Evolutionary conservation across 2,329 filamentous ascomycete species (phyloP), one percentile per base, ranked within the genome.

Genomic region (Calonectria pteridis): DNA sequence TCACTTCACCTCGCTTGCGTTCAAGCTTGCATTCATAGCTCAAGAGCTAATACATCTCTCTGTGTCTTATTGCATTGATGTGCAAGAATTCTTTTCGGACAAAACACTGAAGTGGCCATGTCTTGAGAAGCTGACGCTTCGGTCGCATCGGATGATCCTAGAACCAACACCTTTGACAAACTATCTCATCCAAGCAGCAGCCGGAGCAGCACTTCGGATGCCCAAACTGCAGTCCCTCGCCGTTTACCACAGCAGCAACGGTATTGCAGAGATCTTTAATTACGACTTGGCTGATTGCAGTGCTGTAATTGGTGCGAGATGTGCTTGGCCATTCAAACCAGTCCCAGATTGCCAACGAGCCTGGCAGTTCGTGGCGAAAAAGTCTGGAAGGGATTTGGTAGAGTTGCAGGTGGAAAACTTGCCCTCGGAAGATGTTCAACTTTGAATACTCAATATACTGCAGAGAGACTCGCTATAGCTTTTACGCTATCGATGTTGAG

Each of bases 11-110:
- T 58, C 51, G 6, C 29, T 58, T 13, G 51, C 51, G 9, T 35
- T 33, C 1, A 58, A 29, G 20, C 51, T 58, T 35, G 18, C 51
- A 33, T 10, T 35, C 51, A 9, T 58, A 18, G 18, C 51, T 9
- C 29, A 58, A 23, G n/a, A 58, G 23, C 51, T 73, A 20, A 35
- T 28, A 6, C 51, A 53, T 55, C 31, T 71, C 13, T 70, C 62
- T 26, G 26, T 67, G 20, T 37, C 40, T 2, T 67, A 71, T 49
- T 29, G 67, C 23, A 62, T 71, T 26, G 62, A 73, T 9, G 43
- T 37, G 5, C 46, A 53, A 20, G 62, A 23, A 31, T 73, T 73
- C 46, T 67, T 73, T n/a, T 26, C 18, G 26, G n/a, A 28, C 20
- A 49, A 31, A 4, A 18, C 37, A 7, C 43, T 46, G 7, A 46